Evolutionary conservation across 176 grass and related monocot genomes (phyloP).

Genomic region (Paspalum notatum): DNA sequence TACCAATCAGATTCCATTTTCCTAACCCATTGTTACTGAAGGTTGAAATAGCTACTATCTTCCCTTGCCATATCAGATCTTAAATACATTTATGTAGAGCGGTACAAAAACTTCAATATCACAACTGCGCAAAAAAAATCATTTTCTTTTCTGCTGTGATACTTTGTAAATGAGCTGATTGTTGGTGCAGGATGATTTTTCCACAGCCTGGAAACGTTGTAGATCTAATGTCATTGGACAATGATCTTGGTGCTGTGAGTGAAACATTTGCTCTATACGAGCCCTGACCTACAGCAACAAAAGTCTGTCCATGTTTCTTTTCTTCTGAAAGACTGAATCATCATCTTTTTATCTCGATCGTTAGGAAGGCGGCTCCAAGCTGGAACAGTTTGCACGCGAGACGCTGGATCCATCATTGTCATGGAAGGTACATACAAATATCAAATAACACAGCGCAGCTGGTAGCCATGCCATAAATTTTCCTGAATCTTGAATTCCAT

Average conservation of each 20-base stretch:
- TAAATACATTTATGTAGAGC: neutral
- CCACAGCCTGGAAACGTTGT: conserved; percentile 55
- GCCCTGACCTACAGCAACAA: neutral
- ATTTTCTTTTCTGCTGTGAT: neutral
- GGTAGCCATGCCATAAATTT: conserved; percentile 17
- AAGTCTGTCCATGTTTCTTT: neutral
- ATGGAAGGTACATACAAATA: conserved; percentile 69
- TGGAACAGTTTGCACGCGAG: conserved; percentile 49
- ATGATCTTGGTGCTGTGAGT: conserved; percentile 58
- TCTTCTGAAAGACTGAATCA: conserved; percentile 23
- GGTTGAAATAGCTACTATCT: neutral
- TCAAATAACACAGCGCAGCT: neutral
- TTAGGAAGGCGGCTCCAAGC: conserved; percentile 66
- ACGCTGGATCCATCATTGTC: conserved; percentile 77
- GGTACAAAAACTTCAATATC: neutral
- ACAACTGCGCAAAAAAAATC: neutral
- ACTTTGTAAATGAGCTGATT: conserved; percentile 5
- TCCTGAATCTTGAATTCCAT: conserved; percentile 17
- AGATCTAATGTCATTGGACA: conserved; percentile 56
- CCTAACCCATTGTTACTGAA: neutral
- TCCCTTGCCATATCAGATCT: neutral
- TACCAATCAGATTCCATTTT: neutral
- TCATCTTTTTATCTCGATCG: conserved; percentile 13
- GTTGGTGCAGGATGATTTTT: conserved; percentile 56
- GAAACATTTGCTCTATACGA: conserved; percentile 15